These are phyloP conservation scores for Apiotrichum veenhuisii DNA, from an alignment of 1,284 basidiomycete species.

Conservation along the genomic window DNA sequence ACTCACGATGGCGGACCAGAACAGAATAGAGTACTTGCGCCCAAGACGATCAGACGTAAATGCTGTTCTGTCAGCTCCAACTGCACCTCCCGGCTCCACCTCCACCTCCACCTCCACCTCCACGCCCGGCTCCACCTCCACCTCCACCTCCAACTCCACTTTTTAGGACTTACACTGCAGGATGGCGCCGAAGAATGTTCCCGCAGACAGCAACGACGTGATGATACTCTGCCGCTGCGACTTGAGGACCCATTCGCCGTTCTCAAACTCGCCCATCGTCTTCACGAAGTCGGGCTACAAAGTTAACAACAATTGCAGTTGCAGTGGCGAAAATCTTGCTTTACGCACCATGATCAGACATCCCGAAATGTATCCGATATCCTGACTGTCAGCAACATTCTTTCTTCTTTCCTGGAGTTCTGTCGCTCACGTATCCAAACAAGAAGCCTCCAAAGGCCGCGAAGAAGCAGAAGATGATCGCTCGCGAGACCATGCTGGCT, in stretches of 20 bases:
- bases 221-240: conserved; percentile 56
- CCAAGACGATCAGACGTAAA: conserved; percentile 72
- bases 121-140: no score
- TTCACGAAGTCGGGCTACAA: conserved; percentile 62
- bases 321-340: background rate
- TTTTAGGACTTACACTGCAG: conserved; percentile 6
- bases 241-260: conserved; percentile 57
- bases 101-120: no score
- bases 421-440: conserved; percentile 21
- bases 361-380: conserved; percentile 55
- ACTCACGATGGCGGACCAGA: conserved; percentile 63
- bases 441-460: conserved; percentile 32
- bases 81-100: background rate
- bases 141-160: no score
- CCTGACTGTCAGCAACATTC: background rate
- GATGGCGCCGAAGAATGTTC: conserved; percentile 20
- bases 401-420: no score
- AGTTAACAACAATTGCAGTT: background rate
- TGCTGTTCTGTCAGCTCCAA: conserved; percentile 52
- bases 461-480: conserved; percentile 30
- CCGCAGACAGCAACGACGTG: conserved; percentile 17
- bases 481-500: conserved; percentile 17
- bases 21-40: conserved; percentile 65
- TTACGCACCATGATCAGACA: conserved; percentile 63
- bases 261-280: conserved; percentile 59